Evolutionary conservation across 1,139 yeast genomes (phyloP).

Genomic region (Kurtzmaniella quercitrusa): DNA sequence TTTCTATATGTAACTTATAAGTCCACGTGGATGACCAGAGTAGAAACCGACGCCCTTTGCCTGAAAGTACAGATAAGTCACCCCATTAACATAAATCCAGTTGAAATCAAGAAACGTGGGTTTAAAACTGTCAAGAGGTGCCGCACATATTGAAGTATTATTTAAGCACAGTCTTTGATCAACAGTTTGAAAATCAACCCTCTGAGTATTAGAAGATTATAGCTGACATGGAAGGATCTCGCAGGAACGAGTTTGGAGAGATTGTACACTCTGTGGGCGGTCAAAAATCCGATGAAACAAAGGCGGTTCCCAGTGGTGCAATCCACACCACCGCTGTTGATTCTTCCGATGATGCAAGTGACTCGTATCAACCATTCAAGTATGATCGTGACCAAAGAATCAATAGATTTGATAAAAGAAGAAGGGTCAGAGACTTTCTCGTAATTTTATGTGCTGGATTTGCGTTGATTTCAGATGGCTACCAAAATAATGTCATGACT

Average conservation of each 20-base stretch:
- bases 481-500: constrained; percentile 48
- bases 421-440: constrained; percentile 26
- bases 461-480: constrained; percentile 51
- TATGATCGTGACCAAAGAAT: constrained; percentile 34
- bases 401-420: constrained; percentile 26
- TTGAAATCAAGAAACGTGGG: neutral
- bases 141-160: neutral
- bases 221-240: neutral
- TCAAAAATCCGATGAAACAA: neutral
- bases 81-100: neutral
- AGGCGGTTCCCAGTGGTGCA: neutral
- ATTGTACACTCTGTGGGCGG: neutral
- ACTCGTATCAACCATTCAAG: constrained; percentile 13
- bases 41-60: no score
- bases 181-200: neutral
- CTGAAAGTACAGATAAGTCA: neutral
- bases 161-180: neutral
- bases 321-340: neutral
- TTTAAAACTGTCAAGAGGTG: neutral
- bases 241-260: neutral
- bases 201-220: neutral
- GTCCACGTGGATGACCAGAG: neutral
- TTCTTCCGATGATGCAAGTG: constrained; percentile 6
- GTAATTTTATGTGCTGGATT: constrained; percentile 44
- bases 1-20: neutral